Base-by-base conservation (phyloP, 345 rosid genomes). In the Eucalyptus microcorys region DNA sequence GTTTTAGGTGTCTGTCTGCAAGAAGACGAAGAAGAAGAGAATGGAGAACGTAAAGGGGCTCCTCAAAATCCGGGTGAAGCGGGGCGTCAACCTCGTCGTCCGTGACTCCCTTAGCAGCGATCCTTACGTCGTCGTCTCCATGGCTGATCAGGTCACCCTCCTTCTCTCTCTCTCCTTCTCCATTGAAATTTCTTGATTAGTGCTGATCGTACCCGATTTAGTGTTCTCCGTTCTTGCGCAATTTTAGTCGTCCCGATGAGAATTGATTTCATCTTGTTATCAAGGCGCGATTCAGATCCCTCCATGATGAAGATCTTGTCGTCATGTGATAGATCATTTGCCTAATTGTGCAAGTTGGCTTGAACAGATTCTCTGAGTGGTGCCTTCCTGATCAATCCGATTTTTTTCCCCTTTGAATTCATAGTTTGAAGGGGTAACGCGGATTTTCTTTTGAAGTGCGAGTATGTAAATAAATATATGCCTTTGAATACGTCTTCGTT, bases 81-180 rank as follows among this genome's bases (percentile, higher is more conserved):
- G 83, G 90, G 96, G 95, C 71, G 52, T 88, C 89, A 92, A 93
- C 89, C 94, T 95, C 27, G 92, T 91, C 86, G 86, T 87, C 57
- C 91, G 95, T 14, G 95, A 95, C 87, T 8, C 93, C 89, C 37
- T 32, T 21, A 92, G 90, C 92, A 95, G 95, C 90, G 96, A 95
- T 53, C 95, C 96, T 89, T 95, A 92, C 85, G 94, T 93, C 11
- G 89, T 91, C 91, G 30, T 95, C 89, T 89, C 93, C 90, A 90
- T 89, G 91, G 95, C 90, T 15, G 40, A 85, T 14, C 95, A 96
- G 94, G 96, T 86, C 89, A 66, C 49, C 22, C 80, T 32, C 42
- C 5, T 42, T 7, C 40, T 12, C 19, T 64, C 68, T 32, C 81
- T 71, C 43, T 68, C 80, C n/a, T n/a, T 68, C 26, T 17, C 27